Evolutionary conservation across 2,329 filamentous ascomycete genomes (phyloP), one percentile per base, ranked within the genome.

Genomic region (Colletotrichum kahawae): DNA sequence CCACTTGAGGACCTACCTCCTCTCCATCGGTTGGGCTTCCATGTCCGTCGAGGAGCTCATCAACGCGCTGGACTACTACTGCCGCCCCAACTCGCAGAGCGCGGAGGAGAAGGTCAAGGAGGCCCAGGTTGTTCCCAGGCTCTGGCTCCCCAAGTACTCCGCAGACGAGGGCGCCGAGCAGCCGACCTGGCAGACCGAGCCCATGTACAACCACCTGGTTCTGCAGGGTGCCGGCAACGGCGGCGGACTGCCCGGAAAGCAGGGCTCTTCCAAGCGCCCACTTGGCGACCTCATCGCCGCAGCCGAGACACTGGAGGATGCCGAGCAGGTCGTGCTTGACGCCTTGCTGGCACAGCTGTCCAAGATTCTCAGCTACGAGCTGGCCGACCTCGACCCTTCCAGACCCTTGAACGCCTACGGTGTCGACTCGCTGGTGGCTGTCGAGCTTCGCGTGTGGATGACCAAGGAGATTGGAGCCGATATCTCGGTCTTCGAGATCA

Each of bases 401-500:
- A 78, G 76, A 57, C 71, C 80, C 1, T n/a, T 79, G 2, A 78
- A 76, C 6, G 67, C 72, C 1, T 80, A 80, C 12, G 80, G 80
- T 9, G 70, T 81, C 1, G 81, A 82, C 29, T 79, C 78, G 18
- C 63, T 81, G 10, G 79, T 81, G 4, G 79, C 79, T 21, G 79
- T 79, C 12, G 79, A 81, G 38, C 75, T 81, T 57, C 70, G 80
- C 16, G 77, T 78, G 31, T 81, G 78, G 78, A 75, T 81, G 71
- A 77, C 75, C 12, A 79, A 77, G 68, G 78, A 78, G 43, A 70
- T 80, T 38, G 74, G 79, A 9, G 79, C 77, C 4, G 78, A 81
- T 18, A 70, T 81, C 31, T 77, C 77, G 18, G 70, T 80, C 10
- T 76, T 81, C 27, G 80, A 81, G 33, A 80, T 81, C 8, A 74